Conservation (phyloP, 306 rosid species). For the Vachellia pachyceras region DNA sequence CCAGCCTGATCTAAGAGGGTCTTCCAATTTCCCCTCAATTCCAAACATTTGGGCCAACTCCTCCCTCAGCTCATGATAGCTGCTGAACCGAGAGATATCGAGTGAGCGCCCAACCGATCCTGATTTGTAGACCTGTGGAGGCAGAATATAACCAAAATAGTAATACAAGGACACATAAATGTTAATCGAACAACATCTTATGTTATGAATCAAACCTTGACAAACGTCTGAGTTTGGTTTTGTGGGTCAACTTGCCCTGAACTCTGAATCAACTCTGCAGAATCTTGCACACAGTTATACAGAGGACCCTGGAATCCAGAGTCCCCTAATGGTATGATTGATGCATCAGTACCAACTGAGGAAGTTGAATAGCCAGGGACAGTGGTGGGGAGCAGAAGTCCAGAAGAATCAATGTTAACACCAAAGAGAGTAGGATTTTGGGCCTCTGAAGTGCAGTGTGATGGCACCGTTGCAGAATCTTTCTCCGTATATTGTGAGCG, state of each 20-base stretch:
- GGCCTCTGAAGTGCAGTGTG: slow-evolving; percentile 64
- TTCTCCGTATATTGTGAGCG: slow-evolving; percentile 67
- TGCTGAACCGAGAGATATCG: slow-evolving; percentile 90
- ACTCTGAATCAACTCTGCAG: slow-evolving; percentile 70
- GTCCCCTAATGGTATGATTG: slow-evolving; percentile 74
- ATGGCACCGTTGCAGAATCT: slow-evolving; percentile 62
- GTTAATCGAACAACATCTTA: slow-evolving; percentile 1
- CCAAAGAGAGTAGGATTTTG: slow-evolving; percentile 80
- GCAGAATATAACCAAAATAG: slow-evolving; percentile 36
- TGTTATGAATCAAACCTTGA: slow-evolving; percentile 59
- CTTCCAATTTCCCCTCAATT: slow-evolving; percentile 92
- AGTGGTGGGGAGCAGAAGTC: slow-evolving; percentile 77
- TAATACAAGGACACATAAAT: slow-evolving; percentile 4
- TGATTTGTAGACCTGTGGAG: slow-evolving; percentile 76
- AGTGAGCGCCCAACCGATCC: slow-evolving; percentile 93
- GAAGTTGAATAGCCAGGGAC: slow-evolving; percentile 65
- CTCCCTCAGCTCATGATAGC: slow-evolving; percentile 93
- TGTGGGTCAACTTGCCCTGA: slow-evolving; percentile 78
- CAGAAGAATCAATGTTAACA: slow-evolving; percentile 87
- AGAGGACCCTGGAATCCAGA: slow-evolving; percentile 79
- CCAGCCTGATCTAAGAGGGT: slow-evolving; percentile 99
- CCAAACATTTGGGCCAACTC: slow-evolving; percentile 94
- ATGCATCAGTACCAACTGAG: slow-evolving; percentile 65
- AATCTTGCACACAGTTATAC: slow-evolving; percentile 72
- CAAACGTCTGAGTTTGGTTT: slow-evolving; percentile 70